phyloP scores from a whole-genome alignment of 2,329 filamentous ascomycete genomes.

The Rachicladosporium sp. region DNA sequence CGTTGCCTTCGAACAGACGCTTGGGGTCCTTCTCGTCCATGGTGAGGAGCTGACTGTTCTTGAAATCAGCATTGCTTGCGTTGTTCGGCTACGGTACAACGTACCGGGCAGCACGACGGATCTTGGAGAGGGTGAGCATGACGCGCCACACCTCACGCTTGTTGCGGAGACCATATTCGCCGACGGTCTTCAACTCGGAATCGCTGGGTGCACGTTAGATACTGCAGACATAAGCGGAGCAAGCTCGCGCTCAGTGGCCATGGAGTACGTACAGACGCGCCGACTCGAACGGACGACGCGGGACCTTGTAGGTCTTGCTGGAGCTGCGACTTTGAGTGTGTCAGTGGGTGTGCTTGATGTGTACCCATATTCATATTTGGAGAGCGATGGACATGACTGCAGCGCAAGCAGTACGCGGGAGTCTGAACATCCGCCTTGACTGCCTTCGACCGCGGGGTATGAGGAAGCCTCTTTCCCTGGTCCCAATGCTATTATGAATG shows the following conservation, averaged over 20 bases:
- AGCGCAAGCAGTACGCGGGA: too few species aligned
- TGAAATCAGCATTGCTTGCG: background rate
- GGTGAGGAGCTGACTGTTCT: constrained; percentile 86
- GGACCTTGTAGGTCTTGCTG: constrained; percentile 99
- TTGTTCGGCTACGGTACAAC: constrained; percentile 19
- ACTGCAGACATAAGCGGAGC: constrained; percentile 91
- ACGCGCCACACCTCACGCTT: constrained; percentile 99
- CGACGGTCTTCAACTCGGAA: constrained; percentile 98
- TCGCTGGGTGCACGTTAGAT: constrained; percentile 70
- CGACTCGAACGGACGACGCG: constrained; percentile 96
- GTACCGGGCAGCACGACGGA: constrained; percentile 99
- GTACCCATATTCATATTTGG: too few species aligned
- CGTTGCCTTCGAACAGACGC: constrained; percentile 99
- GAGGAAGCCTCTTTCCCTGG: too few species aligned
- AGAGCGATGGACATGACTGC: too few species aligned
- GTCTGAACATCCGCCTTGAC: too few species aligned
- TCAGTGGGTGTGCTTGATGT: constrained; percentile 8
- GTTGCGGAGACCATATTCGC: constrained; percentile 99
- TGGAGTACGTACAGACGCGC: constrained; percentile 93
- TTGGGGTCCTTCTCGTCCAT: constrained; percentile 99
- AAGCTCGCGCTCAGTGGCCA: constrained; percentile 97
- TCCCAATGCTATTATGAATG: too few species aligned
- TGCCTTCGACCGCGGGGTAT: too few species aligned
- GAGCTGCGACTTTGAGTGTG: constrained; percentile 48
- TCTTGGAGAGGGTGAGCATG: constrained; percentile 98